A percentile compares a stretch with the other conserved stretches of the same genome.
These are phyloP conservation scores for Kodamaea derodonti DNA, from an alignment of 1,139 yeast species.

Conservation along the genomic window DNA sequence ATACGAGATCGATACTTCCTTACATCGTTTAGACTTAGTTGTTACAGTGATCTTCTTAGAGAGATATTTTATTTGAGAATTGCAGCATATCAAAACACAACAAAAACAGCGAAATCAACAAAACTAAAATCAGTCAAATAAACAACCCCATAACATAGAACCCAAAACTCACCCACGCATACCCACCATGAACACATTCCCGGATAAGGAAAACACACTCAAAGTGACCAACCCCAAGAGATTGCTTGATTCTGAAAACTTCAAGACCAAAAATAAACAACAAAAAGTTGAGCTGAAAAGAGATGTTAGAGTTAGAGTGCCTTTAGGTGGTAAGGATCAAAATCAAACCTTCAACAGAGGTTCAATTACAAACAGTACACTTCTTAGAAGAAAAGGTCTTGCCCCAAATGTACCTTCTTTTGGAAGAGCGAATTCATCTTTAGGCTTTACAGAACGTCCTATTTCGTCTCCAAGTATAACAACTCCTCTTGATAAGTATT, in stretches of 20 bases:
- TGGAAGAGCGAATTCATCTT: constrained; percentile 35
- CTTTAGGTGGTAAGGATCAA: constrained; percentile 49
- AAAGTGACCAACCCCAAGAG: constrained; percentile 5
- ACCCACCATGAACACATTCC: constrained; percentile 4
- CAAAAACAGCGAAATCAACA: no score
- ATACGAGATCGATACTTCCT: no score
- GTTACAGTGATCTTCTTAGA: no score
- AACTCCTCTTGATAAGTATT: background rate
- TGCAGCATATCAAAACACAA: no score
- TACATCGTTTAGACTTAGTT: no score
- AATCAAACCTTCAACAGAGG: constrained; percentile 35
- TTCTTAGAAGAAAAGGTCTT: constrained; percentile 11
- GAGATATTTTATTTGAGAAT: no score
- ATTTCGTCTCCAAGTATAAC: background rate
- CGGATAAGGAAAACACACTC: constrained; percentile 11
- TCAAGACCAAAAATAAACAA: constrained; percentile 3
- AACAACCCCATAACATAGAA: background rate
- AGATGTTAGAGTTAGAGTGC: constrained; percentile 30
- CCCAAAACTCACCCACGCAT: background rate
- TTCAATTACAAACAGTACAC: constrained; percentile 20
- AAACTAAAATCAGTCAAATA: background rate
- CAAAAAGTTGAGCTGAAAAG: background rate
- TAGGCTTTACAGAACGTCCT: constrained; percentile 26
- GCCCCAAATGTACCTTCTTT: constrained; percentile 24
- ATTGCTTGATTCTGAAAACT: constrained; percentile 7